Conservation (phyloP, 306 rosid species). For the Quercus ilex region DNA sequence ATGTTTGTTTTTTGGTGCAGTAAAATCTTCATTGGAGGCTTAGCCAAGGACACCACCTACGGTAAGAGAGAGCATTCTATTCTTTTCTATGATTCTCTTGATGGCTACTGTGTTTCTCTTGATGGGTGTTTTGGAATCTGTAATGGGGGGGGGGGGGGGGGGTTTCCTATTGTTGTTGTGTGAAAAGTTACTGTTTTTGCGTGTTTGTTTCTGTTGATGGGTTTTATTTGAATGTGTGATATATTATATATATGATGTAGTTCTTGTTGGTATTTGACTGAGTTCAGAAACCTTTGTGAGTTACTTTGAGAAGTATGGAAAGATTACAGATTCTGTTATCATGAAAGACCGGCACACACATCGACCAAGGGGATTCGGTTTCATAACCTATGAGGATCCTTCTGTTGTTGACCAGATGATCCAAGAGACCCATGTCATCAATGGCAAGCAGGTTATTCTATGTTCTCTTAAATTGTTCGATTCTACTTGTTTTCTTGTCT, state of each 20-base stretch:
- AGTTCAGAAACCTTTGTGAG: conserved; percentile 62
- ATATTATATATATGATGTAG: neutral
- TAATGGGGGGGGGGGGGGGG: neutral
- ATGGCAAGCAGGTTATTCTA: conserved; percentile 62
- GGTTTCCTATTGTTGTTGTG: neutral
- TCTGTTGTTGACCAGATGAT: conserved; percentile 81
- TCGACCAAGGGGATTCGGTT: conserved; percentile 86
- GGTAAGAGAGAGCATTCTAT: conserved; percentile 35
- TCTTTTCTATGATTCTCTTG: neutral
- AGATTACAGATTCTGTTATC: conserved; percentile 85
- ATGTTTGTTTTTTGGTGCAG: conserved; percentile 36
- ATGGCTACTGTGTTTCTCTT: neutral
- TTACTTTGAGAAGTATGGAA: conserved; percentile 88
- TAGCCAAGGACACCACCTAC: conserved; percentile 77
- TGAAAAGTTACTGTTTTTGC: neutral
- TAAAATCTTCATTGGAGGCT: conserved; percentile 93
- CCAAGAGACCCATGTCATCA: conserved; percentile 67
- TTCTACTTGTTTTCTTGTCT: neutral
- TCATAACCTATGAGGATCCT: conserved; percentile 82
- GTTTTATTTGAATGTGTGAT: neutral
- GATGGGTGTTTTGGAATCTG: neutral
- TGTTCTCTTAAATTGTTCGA: neutral
- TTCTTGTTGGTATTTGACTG: neutral
- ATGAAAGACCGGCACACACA: conserved; percentile 89
- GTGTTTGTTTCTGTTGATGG: neutral